Evolutionary conservation across 331 rosid species (phyloP), one percentile per base, ranked within the genome.

Genomic region (Saraca asoca): DNA sequence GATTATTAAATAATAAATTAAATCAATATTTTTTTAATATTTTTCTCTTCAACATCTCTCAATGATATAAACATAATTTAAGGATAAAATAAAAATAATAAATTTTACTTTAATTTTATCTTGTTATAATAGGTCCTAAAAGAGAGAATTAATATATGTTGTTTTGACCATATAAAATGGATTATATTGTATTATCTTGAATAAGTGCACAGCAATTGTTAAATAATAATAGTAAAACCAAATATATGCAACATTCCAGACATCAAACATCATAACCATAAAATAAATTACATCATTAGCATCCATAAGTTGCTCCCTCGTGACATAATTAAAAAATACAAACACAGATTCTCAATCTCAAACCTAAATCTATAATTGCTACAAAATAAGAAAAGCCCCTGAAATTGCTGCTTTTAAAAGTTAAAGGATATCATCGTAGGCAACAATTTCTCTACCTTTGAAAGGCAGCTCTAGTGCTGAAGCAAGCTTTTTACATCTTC

Each of bases 391-490:
- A 66, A 6, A 76, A 48, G 2, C 65, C 58, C 41, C 33, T 63
- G 7, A 66, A 14, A 49, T 34, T 29, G 33, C 78, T 11, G 73
- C 53, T 57, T 35, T 13, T 33, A 3, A 24, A 18, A 20, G 33
- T 79, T 73, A 88, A 75, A 89, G 72, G 69, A 92, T 82, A 64
- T 89, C 98, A 74, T 92, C 96, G 68, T 92, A 92, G 37, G 91
- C 96, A 64, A 92, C 73, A 38, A 89, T 86, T 86, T 92, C 91
- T 76, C 96, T 81, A 41, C 87, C 87, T 71, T 58, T 75, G 54
- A 70, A 81, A 75, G 95, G 92, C 58, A 59, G 83, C 19, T 88
- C 79, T 11, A 67, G 74, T 41, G 45, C 55, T n/a, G 96, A 89
- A 60, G 94, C 87, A 15, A 89, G 95, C 63, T 79, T 87, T 68